These are phyloP conservation scores for Beta vulgaris DNA, from an alignment of 148 eudicot genomes.

Conservation along the genomic window DNA sequence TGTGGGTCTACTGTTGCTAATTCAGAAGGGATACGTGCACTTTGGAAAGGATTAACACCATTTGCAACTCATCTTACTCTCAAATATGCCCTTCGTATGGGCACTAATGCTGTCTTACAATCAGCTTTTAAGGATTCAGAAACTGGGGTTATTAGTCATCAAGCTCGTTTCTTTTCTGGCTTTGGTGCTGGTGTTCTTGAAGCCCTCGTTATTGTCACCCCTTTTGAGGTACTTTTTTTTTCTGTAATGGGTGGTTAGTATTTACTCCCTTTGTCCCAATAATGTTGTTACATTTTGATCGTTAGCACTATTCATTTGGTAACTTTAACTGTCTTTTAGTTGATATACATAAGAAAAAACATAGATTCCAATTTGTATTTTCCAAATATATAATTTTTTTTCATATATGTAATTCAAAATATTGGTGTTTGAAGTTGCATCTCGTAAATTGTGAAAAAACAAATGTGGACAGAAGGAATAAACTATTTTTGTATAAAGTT, in stretches of 20 bases:
- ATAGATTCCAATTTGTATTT: too few relatives aligned
- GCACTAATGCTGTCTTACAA: constrained; percentile 78
- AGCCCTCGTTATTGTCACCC: constrained; percentile 89
- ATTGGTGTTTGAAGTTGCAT: too few relatives aligned
- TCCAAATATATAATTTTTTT: too few relatives aligned
- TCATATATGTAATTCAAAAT: too few relatives aligned
- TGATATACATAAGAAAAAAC: too few relatives aligned
- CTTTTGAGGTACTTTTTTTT: constrained; percentile 60
- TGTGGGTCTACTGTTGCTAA: constrained; percentile 58
- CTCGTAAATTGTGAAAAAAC: too few relatives aligned
- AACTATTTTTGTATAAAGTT: too few relatives aligned
- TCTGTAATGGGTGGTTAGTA: too few relatives aligned
- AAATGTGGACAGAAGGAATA: too few relatives aligned
- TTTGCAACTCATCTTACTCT: constrained; percentile 83
- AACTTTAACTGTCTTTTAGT: too few relatives aligned
- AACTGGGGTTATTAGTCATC: constrained; percentile 56
- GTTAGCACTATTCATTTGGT: too few relatives aligned
- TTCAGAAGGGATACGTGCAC: constrained; percentile 76
- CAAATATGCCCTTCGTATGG: constrained; percentile 85
- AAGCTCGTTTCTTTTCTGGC: constrained; percentile 58
- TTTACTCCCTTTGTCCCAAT: not conserved
- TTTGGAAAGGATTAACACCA: constrained; percentile 91
- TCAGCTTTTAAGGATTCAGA: constrained; percentile 57
- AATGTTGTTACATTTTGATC: too few relatives aligned
- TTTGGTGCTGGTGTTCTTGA: constrained; percentile 94